Base-by-base conservation (phyloP, 1,284 basidiomycete genomes). In the Agaricales sp. region DNA sequence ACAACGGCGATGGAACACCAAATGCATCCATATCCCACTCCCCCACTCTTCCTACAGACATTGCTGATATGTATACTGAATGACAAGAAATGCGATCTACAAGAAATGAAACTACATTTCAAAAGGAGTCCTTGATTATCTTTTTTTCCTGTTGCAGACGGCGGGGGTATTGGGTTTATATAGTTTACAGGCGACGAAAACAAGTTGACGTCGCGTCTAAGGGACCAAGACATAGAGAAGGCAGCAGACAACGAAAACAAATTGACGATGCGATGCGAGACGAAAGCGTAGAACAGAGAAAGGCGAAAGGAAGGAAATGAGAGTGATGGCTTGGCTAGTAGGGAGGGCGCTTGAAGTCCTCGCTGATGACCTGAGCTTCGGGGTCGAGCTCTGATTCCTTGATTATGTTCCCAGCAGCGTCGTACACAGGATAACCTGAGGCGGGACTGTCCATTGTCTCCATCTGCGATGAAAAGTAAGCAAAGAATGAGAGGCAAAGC, bases 331-430 rank as follows among this genome's bases (percentile, higher is more conserved):
- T 23, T 23, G 22, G 52, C 59, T 70, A 77, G 54, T 79, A 79
- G 1, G 74, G 74, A 8, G 74, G 74, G 16, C 66, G 70, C 62
- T 84, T 84, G 70, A 81, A 82, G 53, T 83, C 79, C 49, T 74
- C 65, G 56, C 62, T 72, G 58, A 78, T 74, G 30, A 63, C 64
- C 50, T 79, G 78, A 4, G 75, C 68, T 61, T 84, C 80, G 4
- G 71, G 64, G 57, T 84, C 78, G 52, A 68, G 72, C 24, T 61
- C 60, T 43, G 70, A 69, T 18, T 60, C 57, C 55, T 67, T 69
- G 24, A 70, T 53, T 16, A 73, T 52, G 38, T 69, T 68, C 41
- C 76, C 78, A n/a, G 68, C 59, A 0, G 68, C 72, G 52, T 82
- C 78, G 55, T 77, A 82, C 26, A 69, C 70, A 16, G 63, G 51